These are phyloP conservation scores for Corrigiola litoralis DNA, from an alignment of 179 eudicot genomes.

Conservation along the genomic window DNA sequence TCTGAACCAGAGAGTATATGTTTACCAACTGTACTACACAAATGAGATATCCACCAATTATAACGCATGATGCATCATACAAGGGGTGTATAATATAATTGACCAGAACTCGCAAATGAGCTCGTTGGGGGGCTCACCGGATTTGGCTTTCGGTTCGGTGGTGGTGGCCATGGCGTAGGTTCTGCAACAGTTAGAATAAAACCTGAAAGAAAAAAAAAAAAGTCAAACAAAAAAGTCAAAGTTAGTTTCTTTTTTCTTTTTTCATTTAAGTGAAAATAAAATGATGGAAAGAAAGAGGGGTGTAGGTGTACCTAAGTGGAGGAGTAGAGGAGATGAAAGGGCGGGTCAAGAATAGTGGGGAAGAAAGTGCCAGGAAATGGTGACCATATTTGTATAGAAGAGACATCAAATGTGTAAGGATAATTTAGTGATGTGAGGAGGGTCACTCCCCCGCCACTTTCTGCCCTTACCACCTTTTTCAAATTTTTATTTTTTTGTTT, in stretches of 20 bases:
- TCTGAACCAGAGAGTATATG: too few species aligned
- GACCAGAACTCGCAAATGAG: not conserved
- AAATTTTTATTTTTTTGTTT: too few species aligned
- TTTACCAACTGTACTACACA: too few species aligned
- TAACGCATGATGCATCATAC: not conserved
- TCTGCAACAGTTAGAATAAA: not conserved
- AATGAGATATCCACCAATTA: not conserved
- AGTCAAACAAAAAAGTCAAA: too few species aligned
- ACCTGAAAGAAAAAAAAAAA: not conserved
- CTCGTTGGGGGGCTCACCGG: not conserved
- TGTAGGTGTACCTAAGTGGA: not conserved
- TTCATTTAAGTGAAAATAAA: too few species aligned
- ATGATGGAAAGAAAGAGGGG: not conserved
- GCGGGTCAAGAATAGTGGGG: not conserved
- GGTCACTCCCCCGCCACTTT: too few species aligned
- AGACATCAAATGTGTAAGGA: too few species aligned
- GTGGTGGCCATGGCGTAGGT: not conserved
- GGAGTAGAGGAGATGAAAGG: not conserved
- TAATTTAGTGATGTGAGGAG: too few species aligned
- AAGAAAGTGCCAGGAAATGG: not conserved
- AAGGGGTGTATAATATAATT: too few species aligned
- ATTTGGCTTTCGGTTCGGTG: not conserved
- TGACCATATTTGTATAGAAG: not conserved
- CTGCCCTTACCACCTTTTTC: too few species aligned
- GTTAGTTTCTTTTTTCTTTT: too few species aligned